A percentile compares a stretch with the other conserved stretches of the same genome.
Evolutionary conservation across 2,329 filamentous ascomycete genomes (phyloP).

Genomic region (Colletotrichum trifolii): DNA sequence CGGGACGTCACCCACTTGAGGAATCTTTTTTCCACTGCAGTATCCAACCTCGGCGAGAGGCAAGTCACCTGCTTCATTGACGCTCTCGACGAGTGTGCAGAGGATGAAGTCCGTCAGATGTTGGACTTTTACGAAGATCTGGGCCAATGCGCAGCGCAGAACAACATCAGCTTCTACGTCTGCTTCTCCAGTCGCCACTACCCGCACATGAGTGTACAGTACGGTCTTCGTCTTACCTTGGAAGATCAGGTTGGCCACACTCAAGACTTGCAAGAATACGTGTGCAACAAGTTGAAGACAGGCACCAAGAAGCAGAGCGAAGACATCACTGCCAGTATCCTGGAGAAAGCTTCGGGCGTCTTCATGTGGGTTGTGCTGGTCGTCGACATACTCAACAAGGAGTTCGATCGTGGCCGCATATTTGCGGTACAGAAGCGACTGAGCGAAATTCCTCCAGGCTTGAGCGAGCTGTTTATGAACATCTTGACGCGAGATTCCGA

Average conservation of each 20-base stretch:
- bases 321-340: constrained; percentile 38
- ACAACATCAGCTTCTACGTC: constrained; percentile 41
- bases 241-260: constrained; percentile 43
- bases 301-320: neutral
- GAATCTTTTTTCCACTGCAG: neutral
- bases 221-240: constrained; percentile 37
- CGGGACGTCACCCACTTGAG: neutral
- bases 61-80: constrained; percentile 48
- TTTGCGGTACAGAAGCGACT: constrained; percentile 37
- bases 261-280: constrained; percentile 41
- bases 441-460: constrained; percentile 44
- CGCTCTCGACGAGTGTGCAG: constrained; percentile 61
- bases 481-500: constrained; percentile 58
- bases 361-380: constrained; percentile 59
- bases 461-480: constrained; percentile 58
- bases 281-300: constrained; percentile 24
- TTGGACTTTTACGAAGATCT: constrained; percentile 55
- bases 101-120: constrained; percentile 55
- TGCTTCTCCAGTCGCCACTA: constrained; percentile 62
- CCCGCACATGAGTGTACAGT: constrained; percentile 41
- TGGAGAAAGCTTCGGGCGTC: constrained; percentile 51
- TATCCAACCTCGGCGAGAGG: constrained; percentile 16
- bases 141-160: constrained; percentile 26
- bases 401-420: constrained; percentile 41
- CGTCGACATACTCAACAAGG: constrained; percentile 50